These are phyloP conservation scores for Pyricularia pennisetigena DNA, from an alignment of 2,329 filamentous ascomycete species.

Conservation along the genomic window DNA sequence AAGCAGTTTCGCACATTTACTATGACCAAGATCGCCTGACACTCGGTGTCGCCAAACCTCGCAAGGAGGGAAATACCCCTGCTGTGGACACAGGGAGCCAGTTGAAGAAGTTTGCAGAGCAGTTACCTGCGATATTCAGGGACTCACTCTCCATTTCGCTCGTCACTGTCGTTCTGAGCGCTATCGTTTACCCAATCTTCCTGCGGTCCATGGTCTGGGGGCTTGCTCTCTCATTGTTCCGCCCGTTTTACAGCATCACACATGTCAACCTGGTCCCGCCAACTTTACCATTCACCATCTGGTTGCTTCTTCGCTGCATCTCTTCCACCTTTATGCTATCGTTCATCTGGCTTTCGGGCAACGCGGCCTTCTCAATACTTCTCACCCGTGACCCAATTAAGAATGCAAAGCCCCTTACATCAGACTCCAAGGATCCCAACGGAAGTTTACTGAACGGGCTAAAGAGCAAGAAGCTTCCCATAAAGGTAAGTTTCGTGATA, in stretches of 20 bases:
- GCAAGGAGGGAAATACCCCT: conserved; percentile 8
- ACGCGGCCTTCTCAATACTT: conserved; percentile 70
- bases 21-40: conserved; percentile 62
- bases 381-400: conserved; percentile 75
- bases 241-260: conserved; percentile 66
- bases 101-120: conserved; percentile 23
- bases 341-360: conserved; percentile 67
- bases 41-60: conserved; percentile 27
- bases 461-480: conserved; percentile 70
- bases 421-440: conserved; percentile 82
- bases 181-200: conserved; percentile 51
- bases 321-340: conserved; percentile 57
- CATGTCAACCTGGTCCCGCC: conserved; percentile 55
- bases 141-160: conserved; percentile 29
- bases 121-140: conserved; percentile 29
- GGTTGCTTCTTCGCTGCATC: conserved; percentile 44
- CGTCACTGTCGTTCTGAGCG: conserved; percentile 30
- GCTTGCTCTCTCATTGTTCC: conserved; percentile 59
- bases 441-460: conserved; percentile 78
- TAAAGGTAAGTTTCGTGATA: conserved; percentile 34
- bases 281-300: conserved; percentile 44
- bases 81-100: conserved; percentile 16
- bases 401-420: conserved; percentile 72
- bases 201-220: conserved; percentile 58
- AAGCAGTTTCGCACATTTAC: conserved; percentile 61